phyloP scores from a whole-genome alignment of 345 rosid genomes.

The Hibiscus trionum region DNA sequence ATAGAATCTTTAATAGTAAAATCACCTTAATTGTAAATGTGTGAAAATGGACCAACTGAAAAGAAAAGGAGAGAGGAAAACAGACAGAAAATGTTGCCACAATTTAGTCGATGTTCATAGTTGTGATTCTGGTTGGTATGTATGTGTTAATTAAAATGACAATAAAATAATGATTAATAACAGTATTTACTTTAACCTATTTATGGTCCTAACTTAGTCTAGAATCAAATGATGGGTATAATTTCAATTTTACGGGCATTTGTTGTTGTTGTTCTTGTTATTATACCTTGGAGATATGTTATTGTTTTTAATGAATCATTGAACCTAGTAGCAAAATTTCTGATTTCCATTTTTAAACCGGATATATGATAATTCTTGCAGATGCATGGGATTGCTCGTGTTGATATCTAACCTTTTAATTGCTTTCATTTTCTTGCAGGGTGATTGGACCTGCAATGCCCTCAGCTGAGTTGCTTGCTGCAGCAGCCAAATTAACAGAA shows the following conservation, averaged over 20 bases:
- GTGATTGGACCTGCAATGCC: conserved; percentile 92
- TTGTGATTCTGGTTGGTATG: neutral
- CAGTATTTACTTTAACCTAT: neutral
- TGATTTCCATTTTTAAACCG: neutral
- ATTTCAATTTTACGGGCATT: neutral
- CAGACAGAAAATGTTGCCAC: neutral
- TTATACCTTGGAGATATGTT: neutral
- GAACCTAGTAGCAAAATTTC: neutral
- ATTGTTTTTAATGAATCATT: neutral
- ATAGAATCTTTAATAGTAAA: neutral
- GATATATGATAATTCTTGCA: neutral
- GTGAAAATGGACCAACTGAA: neutral
- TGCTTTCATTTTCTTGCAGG: conserved; percentile 34
- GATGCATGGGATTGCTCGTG: neutral
- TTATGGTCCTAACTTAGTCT: neutral
- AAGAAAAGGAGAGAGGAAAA: neutral
- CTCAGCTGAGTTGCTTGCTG: conserved; percentile 86
- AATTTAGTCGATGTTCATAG: neutral
- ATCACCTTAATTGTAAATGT: neutral
- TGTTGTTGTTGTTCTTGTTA: neutral
- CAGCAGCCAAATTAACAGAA: conserved; percentile 89
- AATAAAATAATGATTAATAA: neutral
- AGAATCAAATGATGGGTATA: neutral
- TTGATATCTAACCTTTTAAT: neutral
- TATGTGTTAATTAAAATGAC: neutral